These are phyloP conservation scores for Lachancea nothofagi DNA, from an alignment of 805 yeast genomes.

Conservation along the genomic window DNA sequence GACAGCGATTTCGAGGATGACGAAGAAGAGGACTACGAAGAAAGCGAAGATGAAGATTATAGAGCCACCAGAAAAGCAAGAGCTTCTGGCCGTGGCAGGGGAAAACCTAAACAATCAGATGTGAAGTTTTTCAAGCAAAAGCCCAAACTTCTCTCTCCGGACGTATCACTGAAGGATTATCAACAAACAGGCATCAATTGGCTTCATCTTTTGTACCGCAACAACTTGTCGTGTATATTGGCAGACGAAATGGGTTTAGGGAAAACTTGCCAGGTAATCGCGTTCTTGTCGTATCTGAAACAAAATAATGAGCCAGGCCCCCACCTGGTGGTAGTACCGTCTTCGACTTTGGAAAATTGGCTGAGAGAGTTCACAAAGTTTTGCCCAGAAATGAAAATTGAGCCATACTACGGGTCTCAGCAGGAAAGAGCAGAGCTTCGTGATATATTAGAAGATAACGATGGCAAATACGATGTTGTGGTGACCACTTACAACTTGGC, in stretches of 20 bases:
- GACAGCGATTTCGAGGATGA: conserved; percentile 29
- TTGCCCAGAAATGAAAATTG: conserved; percentile 74
- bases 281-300: conserved; percentile 82
- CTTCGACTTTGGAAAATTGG: conserved; percentile 97
- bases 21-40: conserved; percentile 30
- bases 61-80: conserved; percentile 17
- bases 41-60: conserved; percentile 25
- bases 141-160: conserved; percentile 61
- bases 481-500: conserved; percentile 94
- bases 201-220: conserved; percentile 73
- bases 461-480: conserved; percentile 69
- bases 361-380: conserved; percentile 86
- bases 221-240: conserved; percentile 79
- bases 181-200: conserved; percentile 98
- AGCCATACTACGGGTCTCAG: conserved; percentile 90
- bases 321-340: conserved; percentile 90
- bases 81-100: conserved; percentile 9
- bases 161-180: conserved; percentile 70
- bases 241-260: conserved; percentile 99
- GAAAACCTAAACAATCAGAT: conserved; percentile 25
- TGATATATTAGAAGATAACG: conserved; percentile 50
- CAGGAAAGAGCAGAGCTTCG: conserved; percentile 81
- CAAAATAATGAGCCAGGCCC: conserved; percentile 61
- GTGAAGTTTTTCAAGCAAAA: conserved; percentile 55
- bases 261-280: conserved; percentile 92